Base-by-base conservation (phyloP, 2,329 filamentous ascomycete genomes). In the Venturia pyrina region DNA sequence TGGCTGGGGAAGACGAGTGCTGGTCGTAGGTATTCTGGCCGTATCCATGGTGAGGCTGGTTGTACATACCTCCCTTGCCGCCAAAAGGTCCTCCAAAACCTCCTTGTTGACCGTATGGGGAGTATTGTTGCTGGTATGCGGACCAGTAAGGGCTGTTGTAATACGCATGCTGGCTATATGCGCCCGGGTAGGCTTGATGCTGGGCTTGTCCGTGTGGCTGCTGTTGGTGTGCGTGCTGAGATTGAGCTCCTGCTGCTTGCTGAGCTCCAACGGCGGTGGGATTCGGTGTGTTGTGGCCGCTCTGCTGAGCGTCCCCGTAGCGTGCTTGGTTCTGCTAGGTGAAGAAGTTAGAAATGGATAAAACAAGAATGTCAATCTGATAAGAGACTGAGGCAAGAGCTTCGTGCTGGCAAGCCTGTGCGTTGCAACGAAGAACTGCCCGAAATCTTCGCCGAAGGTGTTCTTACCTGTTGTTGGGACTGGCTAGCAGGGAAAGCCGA, bases 251-350 rank as follows among this genome's bases (percentile, higher is more conserved):
- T 68, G 83, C 80, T 59, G 53, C 53, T 37, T 59, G 53, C 53
- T 83, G 82, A 64, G 77, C 80, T 67, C 82, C 82, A 1, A 37
- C 53, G 50, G 87, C 83, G 50, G 88, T 83, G 37, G 93, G 92
- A 79, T 96, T 95, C 44, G 93, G 93, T 2, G 93, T 97, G 72
- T 89, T 93, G 76, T 95, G 89, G 57, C 92, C 93, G 75, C 91
- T 96, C 79, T 89, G 91, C 72, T 92, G 90, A 68, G 85, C 84
- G 65, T 96, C 91, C 68, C 86, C 83, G 72, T 88, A 88, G 70
- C 88, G 89, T 75, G 87, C 90, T 75, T 93, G 90, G 48, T 70
- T 66, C 72, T 76, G 69, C 63, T 24, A 15, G 4, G 19, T 53
- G 5, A 44, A 62, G 37, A 21, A 4, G 66, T 67, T 48, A 67